Base-by-base conservation (phyloP, 1,139 yeast genomes). In the Casaregolazyma suthepensis region DNA sequence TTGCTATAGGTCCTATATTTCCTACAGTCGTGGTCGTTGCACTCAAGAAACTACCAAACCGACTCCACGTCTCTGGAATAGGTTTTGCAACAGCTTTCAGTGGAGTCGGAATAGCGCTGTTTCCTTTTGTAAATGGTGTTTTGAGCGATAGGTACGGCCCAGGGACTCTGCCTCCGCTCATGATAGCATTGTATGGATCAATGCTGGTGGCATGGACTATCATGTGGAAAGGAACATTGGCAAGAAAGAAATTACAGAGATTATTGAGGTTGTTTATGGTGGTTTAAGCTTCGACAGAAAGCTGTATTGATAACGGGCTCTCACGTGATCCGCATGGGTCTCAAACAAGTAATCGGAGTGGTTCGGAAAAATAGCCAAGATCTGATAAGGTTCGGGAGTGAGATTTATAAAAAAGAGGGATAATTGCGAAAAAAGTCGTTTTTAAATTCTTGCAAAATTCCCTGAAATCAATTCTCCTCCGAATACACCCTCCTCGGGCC, bases 11-110 rank as follows among this genome's bases (percentile, higher is more conserved):
- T 0, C 96, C 96, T 0, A 73, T 87, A 5, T 88, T 85, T 69
- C 93, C 95, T 0, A 83, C 93, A 9, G 80, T 87, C 0, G 80
- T 86, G 52, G 80, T 86, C 13, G 77, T 86, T 4, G 75, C 89
- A 3, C 69, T 86, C 51, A 80, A 82, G 51, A 72, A 82, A 1
- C 67, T 88, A 46, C 96, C 96, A 0, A 70, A 73, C 26, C 75
- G 76, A 48, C 71, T 77, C 53, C 89, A 87, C 56, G 79, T 87
- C 9, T 72, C 81, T 7, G 93, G 90, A 0, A 76, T 88, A 6
- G 94, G 96, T 0, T 75, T 87, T 52, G 80, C 85, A 22, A 83
- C 91, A 52, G 90, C 95, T 0, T 69, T 87, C 57, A 94, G 94
- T 4, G 90, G 91, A 3, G 82, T 85, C 12, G 95, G 94, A 1